Evolutionary conservation across 176 grass and related monocot species (phyloP).

Genomic region (Hyparrhenia diplandra): DNA sequence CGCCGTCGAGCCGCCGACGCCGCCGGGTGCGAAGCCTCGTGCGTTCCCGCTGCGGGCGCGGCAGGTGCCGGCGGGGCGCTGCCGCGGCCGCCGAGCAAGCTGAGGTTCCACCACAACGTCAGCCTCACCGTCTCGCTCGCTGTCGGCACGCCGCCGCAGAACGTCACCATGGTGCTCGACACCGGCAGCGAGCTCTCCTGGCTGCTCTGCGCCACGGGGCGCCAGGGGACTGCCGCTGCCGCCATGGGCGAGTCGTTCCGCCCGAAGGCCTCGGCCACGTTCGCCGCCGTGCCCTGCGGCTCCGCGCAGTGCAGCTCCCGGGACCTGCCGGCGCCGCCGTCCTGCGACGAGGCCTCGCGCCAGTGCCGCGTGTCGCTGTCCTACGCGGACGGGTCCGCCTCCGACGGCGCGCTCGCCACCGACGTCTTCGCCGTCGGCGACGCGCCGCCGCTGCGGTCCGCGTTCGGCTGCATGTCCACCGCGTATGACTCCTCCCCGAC

Average conservation of each 20-base stretch:
- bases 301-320: constrained; percentile 62
- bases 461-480: constrained; percentile 79
- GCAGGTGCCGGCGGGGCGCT: constrained; percentile 48
- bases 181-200: too few relatives aligned
- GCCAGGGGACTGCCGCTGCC: constrained; percentile 12
- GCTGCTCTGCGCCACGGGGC: not conserved
- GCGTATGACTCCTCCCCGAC: constrained; percentile 58
- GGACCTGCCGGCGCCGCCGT: constrained; percentile 60
- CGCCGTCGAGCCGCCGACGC: not conserved
- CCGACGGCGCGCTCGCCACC: constrained; percentile 73
- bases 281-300: constrained; percentile 69
- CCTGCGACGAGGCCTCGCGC: constrained; percentile 53
- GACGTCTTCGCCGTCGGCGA: constrained; percentile 69
- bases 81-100: constrained; percentile 66
- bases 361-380: constrained; percentile 66
- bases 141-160: constrained; percentile 80
- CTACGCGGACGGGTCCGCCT: constrained; percentile 79
- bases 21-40: constrained; percentile 8
- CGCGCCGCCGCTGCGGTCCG: constrained; percentile 47
- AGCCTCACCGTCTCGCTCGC: constrained; percentile 80
- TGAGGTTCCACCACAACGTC: constrained; percentile 93
- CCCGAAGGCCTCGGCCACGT: constrained; percentile 43
- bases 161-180: constrained; percentile 50
- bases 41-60: constrained; percentile 51
- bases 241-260: constrained; percentile 25